Evolutionary conservation across 1,284 basidiomycete genomes (phyloP).

Genomic region (Trametes sp.): DNA sequence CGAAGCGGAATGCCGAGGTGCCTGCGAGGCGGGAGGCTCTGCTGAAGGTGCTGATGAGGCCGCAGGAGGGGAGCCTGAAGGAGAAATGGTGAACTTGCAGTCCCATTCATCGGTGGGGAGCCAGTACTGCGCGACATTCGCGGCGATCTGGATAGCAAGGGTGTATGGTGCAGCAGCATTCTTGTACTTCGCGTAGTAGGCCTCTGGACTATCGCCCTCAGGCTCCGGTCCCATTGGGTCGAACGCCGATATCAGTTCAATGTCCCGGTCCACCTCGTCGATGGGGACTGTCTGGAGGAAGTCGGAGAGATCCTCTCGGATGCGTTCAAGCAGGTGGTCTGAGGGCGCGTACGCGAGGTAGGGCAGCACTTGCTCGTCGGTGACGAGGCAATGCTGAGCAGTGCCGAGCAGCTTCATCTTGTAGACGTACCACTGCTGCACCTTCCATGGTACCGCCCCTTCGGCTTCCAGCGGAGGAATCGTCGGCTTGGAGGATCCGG

Average conservation of each 20-base stretch:
- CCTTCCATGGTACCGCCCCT: conserved; percentile 55
- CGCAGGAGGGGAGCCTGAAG: conserved; percentile 25
- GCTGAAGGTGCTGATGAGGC: conserved; percentile 32
- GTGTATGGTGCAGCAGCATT: conserved; percentile 68
- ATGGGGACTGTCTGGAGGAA: conserved; percentile 43
- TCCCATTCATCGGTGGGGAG: conserved; percentile 76
- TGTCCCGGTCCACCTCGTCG: conserved; percentile 51
- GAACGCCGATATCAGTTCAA: conserved; percentile 52
- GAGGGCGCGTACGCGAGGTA: conserved; percentile 71
- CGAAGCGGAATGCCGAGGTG: conserved; percentile 14
- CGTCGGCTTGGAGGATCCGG: conserved; percentile 12
- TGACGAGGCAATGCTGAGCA: conserved; percentile 52
- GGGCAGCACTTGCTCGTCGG: conserved; percentile 67
- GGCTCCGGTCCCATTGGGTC: conserved; percentile 50
- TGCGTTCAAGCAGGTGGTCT: conserved; percentile 53
- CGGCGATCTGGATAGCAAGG: conserved; percentile 72
- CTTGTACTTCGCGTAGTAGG: conserved; percentile 38
- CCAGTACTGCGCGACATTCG: conserved; percentile 66
- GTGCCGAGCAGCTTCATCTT: conserved; percentile 70
- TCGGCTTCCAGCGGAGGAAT: conserved; percentile 21
- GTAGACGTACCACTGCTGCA: conserved; percentile 65
- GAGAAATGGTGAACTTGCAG: conserved; percentile 54
- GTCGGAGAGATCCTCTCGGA: conserved; percentile 46
- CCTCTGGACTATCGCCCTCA: conserved; percentile 11
- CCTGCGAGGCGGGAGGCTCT: conserved; percentile 22